phyloP scores from a whole-genome alignment of 768 basidiomycete genomes.

The Tricholoma sp. region DNA sequence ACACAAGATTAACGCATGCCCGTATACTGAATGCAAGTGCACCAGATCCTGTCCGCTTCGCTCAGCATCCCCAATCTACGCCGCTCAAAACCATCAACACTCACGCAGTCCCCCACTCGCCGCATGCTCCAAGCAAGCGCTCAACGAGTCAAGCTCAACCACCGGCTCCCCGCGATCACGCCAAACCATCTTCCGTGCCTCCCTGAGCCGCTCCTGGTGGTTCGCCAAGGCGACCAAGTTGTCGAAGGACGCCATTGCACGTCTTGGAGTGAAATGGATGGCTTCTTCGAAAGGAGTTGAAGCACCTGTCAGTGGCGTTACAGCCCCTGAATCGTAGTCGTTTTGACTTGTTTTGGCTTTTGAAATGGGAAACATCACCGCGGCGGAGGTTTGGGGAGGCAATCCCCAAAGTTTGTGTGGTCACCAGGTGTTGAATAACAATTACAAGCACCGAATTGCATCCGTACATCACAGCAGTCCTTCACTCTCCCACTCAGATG shows the following conservation, averaged over 20 bases:
- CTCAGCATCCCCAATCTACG: background rate
- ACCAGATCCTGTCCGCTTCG: constrained; percentile 58
- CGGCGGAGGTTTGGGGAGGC: background rate
- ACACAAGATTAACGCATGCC: constrained; percentile 75
- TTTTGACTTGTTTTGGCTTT: background rate
- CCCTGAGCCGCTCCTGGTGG: constrained; percentile 67
- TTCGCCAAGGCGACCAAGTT: constrained; percentile 82
- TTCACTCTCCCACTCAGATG: no score
- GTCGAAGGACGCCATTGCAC: constrained; percentile 73
- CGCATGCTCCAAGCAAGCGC: constrained; percentile 69
- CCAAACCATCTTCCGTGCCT: constrained; percentile 79
- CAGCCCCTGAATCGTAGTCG: constrained; percentile 11
- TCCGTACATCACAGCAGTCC: no score
- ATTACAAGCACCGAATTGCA: no score
- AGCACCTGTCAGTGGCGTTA: constrained; percentile 9
- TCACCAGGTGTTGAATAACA: no score
- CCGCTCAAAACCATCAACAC: constrained; percentile 24
- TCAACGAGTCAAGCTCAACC: constrained; percentile 55
- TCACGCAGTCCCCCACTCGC: constrained; percentile 64
- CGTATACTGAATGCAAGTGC: constrained; percentile 77
- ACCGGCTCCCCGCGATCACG: constrained; percentile 74
- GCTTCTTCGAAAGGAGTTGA: constrained; percentile 17
- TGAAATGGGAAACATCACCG: background rate
- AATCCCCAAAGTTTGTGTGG: background rate
- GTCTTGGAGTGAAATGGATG: constrained; percentile 47